Evolutionary conservation across 257 asterid genomes (phyloP).

Genomic region (Echites panduratus): DNA sequence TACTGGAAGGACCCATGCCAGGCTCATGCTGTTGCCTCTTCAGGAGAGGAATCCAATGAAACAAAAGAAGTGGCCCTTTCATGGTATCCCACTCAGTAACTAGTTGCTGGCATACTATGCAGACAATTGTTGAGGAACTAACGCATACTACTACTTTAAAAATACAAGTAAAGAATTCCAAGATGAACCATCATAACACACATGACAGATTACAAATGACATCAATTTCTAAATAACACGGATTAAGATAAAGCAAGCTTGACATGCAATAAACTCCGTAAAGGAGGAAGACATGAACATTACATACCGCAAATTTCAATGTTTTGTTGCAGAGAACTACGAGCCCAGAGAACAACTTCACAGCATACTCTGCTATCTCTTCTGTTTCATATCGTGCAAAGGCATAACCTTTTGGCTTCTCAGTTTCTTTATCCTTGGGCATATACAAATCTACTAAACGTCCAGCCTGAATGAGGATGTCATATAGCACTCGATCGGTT

Average conservation of each 20-base stretch:
- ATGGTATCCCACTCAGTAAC: conserved; percentile 9
- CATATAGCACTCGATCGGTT: conserved; percentile 78
- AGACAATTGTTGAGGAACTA: conserved; percentile 5
- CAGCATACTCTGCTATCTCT: conserved; percentile 86
- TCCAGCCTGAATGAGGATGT: conserved; percentile 94
- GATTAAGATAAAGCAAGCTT: neutral
- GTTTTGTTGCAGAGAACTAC: conserved; percentile 72
- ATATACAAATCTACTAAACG: conserved; percentile 67
- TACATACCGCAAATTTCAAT: conserved; percentile 67
- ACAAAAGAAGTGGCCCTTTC: neutral
- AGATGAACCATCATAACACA: neutral
- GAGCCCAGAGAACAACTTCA: conserved; percentile 85
- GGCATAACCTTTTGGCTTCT: conserved; percentile 80
- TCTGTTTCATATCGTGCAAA: conserved; percentile 86
- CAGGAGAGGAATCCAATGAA: conserved; percentile 6
- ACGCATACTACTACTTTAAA: neutral
- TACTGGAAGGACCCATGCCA: neutral
- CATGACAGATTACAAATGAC: neutral
- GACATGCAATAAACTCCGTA: neutral
- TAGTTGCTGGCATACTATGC: neutral
- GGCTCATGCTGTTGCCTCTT: conserved; percentile 13
- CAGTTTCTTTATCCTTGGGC: conserved; percentile 85
- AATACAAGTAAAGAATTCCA: neutral
- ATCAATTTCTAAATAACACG: neutral
- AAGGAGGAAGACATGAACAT: neutral